Base-by-base conservation (phyloP, 192 early-diverging fungal genomes). In the Backusella liffmaniae region DNA sequence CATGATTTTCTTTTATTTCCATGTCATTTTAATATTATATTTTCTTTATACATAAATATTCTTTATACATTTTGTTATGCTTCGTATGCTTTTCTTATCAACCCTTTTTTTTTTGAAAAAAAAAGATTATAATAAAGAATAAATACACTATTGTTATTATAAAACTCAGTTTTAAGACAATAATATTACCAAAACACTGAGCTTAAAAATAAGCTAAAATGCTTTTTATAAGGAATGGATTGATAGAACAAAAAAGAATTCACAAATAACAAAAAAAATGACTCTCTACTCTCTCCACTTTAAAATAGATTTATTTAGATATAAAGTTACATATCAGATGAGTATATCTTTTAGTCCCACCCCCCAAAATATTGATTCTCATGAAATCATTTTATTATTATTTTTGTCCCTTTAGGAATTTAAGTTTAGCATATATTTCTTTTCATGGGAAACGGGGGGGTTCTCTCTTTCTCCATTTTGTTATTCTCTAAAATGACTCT, bases 251-350 rank as follows among this genome's bases (percentile, higher is more conserved):
- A 9, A 23, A 12, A 23, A 29, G 42, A 44, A 44, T 44, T 16
- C 42, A 44, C 15, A 4, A 41, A 41, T 41, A 41, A 41, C 12
- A 44, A 13, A 44, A 44, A 44, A 29, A 26, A 12, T 0, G 3
- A 1, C 53, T 59, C 56, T 26, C 30, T 30, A 30, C 30, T 30
- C 30, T 59, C 56, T 62, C 56, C 56, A 62, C 56, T 62, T 62
- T 62, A 62, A 62, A 62, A 62, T 62, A 29, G 23, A 62, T 62
- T 62, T 62, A 62, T 62, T 29, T 62, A 15, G 56, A 62, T 26
- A 49, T n/a, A 49, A 39, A 39, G 18, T 49, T 49, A 49, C 15
- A 62, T 62, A 29, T 62, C 21, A 62, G 23, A 62, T 62, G 56
- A 62, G 41, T 41, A 32, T 46, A 16, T 7, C 16, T 49, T 46